Percentiles rank a stretch among this genome's conserved stretches.
These are phyloP conservation scores for Apiospora arundinis DNA, from an alignment of 2,329 filamentous ascomycete species.

Conservation along the genomic window DNA sequence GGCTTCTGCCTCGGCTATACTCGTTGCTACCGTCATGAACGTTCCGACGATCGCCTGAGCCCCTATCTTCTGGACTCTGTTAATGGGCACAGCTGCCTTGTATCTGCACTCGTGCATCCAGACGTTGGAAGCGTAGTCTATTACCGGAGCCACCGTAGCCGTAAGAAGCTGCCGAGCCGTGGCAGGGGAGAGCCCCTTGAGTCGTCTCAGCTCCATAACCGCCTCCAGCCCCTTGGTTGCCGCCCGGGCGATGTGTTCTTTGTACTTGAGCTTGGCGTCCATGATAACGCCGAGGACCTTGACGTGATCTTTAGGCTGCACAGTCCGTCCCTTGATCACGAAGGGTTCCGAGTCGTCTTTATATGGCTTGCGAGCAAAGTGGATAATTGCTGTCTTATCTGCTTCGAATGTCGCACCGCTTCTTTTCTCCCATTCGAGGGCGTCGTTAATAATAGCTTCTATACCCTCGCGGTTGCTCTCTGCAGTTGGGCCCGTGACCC, in stretches of 20 bases:
- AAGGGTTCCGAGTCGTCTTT: not conserved
- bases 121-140: too few species aligned
- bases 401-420: conserved; percentile 36
- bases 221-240: not conserved
- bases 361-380: conserved; percentile 1
- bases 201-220: not conserved
- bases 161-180: conserved; percentile 6
- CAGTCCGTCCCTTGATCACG: not conserved
- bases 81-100: too few species aligned
- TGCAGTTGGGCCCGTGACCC: too few species aligned
- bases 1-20: too few species aligned
- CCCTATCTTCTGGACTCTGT: too few species aligned
- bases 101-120: too few species aligned
- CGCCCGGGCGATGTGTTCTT: conserved; percentile 28
- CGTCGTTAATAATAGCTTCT: conserved; percentile 32
- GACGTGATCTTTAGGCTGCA: not conserved
- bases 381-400: conserved; percentile 35
- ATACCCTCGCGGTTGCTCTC: conserved; percentile 30
- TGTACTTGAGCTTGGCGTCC: conserved; percentile 28
- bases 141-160: too few species aligned
- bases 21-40: too few species aligned
- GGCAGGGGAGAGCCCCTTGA: conserved; percentile 1
- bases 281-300: conserved; percentile 34
- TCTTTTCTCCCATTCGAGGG: conserved; percentile 32
- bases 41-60: too few species aligned